phyloP scores from a whole-genome alignment of 345 rosid species.

The Euphorbia tirucalli region DNA sequence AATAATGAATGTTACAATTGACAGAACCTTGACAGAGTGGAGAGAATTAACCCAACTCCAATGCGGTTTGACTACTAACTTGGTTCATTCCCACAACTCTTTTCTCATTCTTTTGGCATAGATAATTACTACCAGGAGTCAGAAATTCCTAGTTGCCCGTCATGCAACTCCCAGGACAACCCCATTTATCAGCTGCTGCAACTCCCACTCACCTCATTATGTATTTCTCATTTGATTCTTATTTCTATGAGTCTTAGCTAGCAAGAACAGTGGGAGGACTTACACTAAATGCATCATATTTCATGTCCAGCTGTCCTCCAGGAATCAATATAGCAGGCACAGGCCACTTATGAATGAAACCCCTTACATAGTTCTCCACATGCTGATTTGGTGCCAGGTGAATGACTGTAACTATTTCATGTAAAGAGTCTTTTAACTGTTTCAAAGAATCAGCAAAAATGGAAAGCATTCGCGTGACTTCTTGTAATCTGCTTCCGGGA shows the following conservation, averaged over 20 bases:
- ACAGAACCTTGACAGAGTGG: not conserved
- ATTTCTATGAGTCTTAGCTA: not conserved
- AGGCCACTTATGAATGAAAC: constrained; percentile 57
- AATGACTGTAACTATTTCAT: constrained; percentile 49
- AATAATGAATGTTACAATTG: not conserved
- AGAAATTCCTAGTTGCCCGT: not conserved
- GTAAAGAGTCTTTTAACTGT: constrained; percentile 48
- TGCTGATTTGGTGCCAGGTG: constrained; percentile 76
- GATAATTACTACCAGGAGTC: not conserved
- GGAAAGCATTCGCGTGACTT: constrained; percentile 83
- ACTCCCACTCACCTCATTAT: not conserved
- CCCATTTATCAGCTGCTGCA: not conserved
- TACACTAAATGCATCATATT: constrained; percentile 76
- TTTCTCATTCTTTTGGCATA: not conserved
- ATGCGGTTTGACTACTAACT: not conserved
- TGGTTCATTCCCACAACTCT: not conserved
- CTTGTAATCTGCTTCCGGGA: constrained; percentile 97
- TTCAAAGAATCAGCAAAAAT: constrained; percentile 55
- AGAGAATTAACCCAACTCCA: not conserved
- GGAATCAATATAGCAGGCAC: constrained; percentile 68
- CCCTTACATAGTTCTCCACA: constrained; percentile 51
- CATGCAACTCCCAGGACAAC: not conserved
- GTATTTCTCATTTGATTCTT: not conserved
- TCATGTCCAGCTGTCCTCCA: constrained; percentile 56
- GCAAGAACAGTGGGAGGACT: constrained; percentile 29